A percentile compares a stretch with the other conserved stretches of the same genome.
phyloP scores from a whole-genome alignment of 140 eudicot species.

The Cichorium intybus region DNA sequence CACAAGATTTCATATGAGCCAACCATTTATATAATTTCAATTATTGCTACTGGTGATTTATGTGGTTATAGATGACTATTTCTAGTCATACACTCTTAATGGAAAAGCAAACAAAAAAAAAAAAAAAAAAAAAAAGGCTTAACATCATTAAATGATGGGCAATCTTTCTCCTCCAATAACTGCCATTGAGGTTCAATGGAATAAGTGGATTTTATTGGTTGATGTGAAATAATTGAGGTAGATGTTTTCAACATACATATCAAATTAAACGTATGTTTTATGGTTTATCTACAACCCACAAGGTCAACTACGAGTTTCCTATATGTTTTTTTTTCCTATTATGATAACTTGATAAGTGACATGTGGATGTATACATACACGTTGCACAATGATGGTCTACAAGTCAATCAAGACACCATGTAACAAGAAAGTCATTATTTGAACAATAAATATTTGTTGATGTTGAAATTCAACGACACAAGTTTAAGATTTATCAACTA shows the following conservation, averaged over 20 bases:
- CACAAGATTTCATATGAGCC: neutral
- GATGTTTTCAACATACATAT: neutral
- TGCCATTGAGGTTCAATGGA: neutral
- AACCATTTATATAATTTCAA: neutral
- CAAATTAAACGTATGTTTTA: neutral
- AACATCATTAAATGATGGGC: slow-evolving; percentile 5
- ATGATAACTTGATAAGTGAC: slow-evolving; percentile 15
- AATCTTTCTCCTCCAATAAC: neutral
- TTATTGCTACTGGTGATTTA: neutral
- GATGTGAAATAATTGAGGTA: slow-evolving; percentile 18
- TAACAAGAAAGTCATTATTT: neutral
- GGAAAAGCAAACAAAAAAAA: neutral
- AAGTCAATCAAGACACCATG: neutral
- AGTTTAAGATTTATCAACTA: neutral
- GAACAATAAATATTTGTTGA: too few species aligned
- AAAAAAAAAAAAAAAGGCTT: neutral
- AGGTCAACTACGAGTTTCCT: slow-evolving; percentile 12
- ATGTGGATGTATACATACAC: neutral
- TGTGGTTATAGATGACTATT: neutral
- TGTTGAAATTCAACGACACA: too few species aligned
- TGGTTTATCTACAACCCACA: slow-evolving; percentile 1
- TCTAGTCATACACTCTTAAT: neutral
- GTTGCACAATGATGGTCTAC: neutral
- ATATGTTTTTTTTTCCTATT: neutral
- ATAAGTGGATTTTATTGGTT: slow-evolving; percentile 6